Conservation (phyloP, 164 flowering plant genomes). For the Paratinospora sagittata region DNA sequence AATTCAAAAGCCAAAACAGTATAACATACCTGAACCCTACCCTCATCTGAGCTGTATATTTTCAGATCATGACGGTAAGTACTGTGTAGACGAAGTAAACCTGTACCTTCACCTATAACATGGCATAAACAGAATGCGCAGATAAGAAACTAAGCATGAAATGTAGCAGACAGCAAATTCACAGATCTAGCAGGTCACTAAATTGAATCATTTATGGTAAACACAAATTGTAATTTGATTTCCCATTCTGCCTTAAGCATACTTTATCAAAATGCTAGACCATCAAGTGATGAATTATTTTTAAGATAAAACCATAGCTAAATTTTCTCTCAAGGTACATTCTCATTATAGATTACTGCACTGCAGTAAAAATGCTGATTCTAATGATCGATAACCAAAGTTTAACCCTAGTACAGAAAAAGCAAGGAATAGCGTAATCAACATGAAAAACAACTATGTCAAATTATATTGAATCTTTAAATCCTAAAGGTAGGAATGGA, state of each 20-base stretch:
- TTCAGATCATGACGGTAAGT: conserved; percentile 98
- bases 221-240: background rate
- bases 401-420: background rate
- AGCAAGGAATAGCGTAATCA: background rate
- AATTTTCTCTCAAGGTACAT: no score
- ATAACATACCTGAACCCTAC: conserved; percentile 85
- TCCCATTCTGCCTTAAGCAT: no score
- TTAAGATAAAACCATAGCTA: no score
- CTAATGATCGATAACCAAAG: background rate
- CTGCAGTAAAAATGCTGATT: no score
- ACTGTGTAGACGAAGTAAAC: conserved; percentile 96
- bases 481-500: no score
- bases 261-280: no score
- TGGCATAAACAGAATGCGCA: background rate
- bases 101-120: conserved; percentile 92
- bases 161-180: background rate
- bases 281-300: no score
- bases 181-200: background rate
- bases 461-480: background rate
- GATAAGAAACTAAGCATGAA: background rate
- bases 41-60: conserved; percentile 99
- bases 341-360: no score
- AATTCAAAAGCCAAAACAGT: background rate
- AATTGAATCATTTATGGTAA: background rate
- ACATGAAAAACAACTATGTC: background rate